phyloP scores from a whole-genome alignment of 169 alveolate species.

The Plasmodium adleri region DNA sequence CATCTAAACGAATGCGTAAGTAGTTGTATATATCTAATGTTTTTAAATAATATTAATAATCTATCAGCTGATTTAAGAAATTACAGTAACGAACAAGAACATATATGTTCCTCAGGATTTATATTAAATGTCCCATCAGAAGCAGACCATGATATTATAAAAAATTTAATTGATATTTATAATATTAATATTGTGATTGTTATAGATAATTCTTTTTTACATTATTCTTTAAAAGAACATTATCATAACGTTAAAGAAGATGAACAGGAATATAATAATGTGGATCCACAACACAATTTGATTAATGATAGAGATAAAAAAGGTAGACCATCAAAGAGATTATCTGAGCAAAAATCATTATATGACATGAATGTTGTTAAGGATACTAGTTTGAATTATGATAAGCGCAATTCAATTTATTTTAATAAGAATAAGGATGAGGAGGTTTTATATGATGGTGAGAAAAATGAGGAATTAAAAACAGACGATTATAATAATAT shows the following conservation, averaged over 20 bases:
- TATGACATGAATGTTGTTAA: not conserved
- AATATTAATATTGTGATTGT: slow-evolving; percentile 86
- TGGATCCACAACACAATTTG: no score
- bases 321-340: not conserved
- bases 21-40: slow-evolving; percentile 33
- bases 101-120: slow-evolving; percentile 82
- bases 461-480: not conserved
- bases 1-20: slow-evolving; percentile 73
- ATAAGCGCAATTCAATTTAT: not conserved
- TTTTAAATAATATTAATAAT: slow-evolving; percentile 75
- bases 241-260: slow-evolving; percentile 18
- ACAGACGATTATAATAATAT: not conserved
- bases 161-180: slow-evolving; percentile 86
- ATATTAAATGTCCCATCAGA: slow-evolving; percentile 91
- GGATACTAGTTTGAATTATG: not conserved
- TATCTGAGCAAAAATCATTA: no score
- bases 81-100: slow-evolving; percentile 5
- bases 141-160: slow-evolving; percentile 82
- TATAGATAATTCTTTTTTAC: slow-evolving; percentile 89
- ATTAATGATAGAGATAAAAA: not conserved
- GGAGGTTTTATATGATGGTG: not conserved
- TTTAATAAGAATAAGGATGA: not conserved
- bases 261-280: not conserved
- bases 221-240: slow-evolving; percentile 80
- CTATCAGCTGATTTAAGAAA: slow-evolving; percentile 15